Conservation (phyloP, 2,329 filamentous ascomycete genomes). For the Venturia oleaginea region DNA sequence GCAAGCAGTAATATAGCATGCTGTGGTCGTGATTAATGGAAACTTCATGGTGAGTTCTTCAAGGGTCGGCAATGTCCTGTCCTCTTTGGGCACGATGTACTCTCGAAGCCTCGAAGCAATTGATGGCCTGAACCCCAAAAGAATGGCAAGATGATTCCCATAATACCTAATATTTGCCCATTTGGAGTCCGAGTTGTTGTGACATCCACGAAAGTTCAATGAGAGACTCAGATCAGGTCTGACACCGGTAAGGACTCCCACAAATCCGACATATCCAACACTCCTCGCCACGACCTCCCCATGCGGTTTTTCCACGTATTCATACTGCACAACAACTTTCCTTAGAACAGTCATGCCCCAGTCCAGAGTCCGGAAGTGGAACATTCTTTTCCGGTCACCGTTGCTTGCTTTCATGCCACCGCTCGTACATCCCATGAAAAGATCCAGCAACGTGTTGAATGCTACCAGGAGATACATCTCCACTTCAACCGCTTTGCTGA, state of each 20-base stretch:
- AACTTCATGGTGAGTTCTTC: conserved; percentile 26
- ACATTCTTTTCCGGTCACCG: conserved; percentile 28
- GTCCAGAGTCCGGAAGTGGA: conserved; percentile 47
- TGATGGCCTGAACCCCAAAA: conserved; percentile 45
- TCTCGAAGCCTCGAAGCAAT: conserved; percentile 44
- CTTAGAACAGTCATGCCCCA: conserved; percentile 39
- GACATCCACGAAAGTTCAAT: conserved; percentile 43
- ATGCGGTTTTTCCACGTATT: conserved; percentile 27
- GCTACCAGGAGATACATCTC: conserved; percentile 52
- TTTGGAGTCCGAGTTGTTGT: conserved; percentile 31
- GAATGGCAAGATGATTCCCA: conserved; percentile 42
- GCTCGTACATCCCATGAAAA: conserved; percentile 57
- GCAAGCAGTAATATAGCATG: conserved; percentile 49
- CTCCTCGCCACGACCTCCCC: conserved; percentile 36
- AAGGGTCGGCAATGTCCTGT: conserved; percentile 18
- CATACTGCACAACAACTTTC: conserved; percentile 31
- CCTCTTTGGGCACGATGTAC: conserved; percentile 28
- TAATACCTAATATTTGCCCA: conserved; percentile 33
- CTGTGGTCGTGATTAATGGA: conserved; percentile 36
- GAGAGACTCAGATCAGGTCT: conserved; percentile 38
- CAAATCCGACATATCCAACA: conserved; percentile 44
- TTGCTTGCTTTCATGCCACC: conserved; percentile 34
- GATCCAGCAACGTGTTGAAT: conserved; percentile 54
- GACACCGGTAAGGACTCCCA: conserved; percentile 44
- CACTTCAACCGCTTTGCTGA: conserved; percentile 42